Conservation (phyloP, 2,329 filamentous ascomycete species). For the Fusarium gaditjirri region DNA sequence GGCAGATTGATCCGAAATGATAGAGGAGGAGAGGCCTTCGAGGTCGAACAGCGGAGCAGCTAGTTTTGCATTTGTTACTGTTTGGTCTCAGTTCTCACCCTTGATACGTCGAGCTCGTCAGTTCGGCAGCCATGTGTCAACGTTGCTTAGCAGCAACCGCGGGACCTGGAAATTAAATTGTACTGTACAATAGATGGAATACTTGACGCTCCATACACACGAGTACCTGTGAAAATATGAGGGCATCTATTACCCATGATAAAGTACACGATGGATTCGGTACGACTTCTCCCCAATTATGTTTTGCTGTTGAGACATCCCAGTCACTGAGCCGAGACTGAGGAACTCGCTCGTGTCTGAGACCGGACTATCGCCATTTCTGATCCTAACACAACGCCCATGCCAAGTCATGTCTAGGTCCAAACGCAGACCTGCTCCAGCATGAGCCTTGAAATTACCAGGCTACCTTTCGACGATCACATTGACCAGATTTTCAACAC, state of each 20-base stretch:
- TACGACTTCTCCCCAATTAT: background rate
- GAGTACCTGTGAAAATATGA: background rate
- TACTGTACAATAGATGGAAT: constrained; percentile 41
- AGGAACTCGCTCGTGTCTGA: background rate
- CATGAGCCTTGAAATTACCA: background rate
- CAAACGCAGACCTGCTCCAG: background rate
- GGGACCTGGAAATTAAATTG: constrained; percentile 13
- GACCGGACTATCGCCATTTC: background rate
- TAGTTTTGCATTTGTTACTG: constrained; percentile 42
- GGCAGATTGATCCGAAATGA: constrained; percentile 37
- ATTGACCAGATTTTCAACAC: background rate
- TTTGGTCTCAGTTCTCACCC: constrained; percentile 34
- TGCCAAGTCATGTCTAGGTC: background rate
- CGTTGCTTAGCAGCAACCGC: background rate
- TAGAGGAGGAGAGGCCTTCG: constrained; percentile 17
- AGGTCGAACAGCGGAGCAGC: constrained; percentile 36
- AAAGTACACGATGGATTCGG: background rate
- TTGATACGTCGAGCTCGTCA: constrained; percentile 6
- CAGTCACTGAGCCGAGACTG: background rate
- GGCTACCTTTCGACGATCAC: background rate
- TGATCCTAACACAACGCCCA: too few relatives aligned
- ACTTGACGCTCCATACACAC: constrained; percentile 13
- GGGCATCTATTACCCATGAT: background rate
- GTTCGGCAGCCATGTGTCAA: background rate
- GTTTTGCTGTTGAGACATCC: background rate